phyloP scores from a whole-genome alignment of 2,329 filamentous ascomycete genomes.

The Microascus cirrosus region DNA sequence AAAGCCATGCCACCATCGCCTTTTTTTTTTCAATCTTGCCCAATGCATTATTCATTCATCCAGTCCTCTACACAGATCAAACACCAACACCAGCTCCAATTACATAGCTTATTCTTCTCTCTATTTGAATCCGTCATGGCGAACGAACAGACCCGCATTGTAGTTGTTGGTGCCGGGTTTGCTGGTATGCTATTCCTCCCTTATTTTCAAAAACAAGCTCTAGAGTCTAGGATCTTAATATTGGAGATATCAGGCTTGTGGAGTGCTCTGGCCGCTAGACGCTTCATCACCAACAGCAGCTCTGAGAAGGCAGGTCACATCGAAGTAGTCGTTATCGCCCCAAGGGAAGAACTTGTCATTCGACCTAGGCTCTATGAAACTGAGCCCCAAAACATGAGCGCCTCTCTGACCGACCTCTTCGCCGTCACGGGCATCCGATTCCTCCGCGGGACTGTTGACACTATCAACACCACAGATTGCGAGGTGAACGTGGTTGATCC shows the following conservation, averaged over 20 bases:
- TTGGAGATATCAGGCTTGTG: constrained; percentile 10
- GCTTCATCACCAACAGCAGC: constrained; percentile 13
- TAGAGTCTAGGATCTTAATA: no score
- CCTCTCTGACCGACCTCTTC: constrained; percentile 14
- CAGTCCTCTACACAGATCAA: neutral
- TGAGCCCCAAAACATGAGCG: constrained; percentile 14
- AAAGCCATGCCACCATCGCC: no score
- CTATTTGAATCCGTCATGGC: neutral
- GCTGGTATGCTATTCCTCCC: constrained; percentile 11
- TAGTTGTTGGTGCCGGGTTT: constrained; percentile 21
- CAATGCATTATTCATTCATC: neutral
- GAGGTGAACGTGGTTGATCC: constrained; percentile 7
- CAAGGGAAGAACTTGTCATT: constrained; percentile 17
- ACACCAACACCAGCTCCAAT: neutral
- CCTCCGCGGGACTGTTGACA: constrained; percentile 12
- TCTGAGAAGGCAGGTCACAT: constrained; percentile 7
- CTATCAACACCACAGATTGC: constrained; percentile 11
- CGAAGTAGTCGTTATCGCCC: constrained; percentile 19
- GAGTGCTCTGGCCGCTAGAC: constrained; percentile 22
- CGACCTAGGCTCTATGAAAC: constrained; percentile 22
- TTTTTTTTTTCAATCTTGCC: neutral
- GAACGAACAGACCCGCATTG: constrained; percentile 4
- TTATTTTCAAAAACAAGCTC: no score
- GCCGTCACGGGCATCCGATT: constrained; percentile 14
- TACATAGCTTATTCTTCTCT: neutral